Evolutionary conservation across 2,329 filamentous ascomycete species (phyloP), one percentile per base, ranked within the genome.

Genomic region (Xenosphaeropsis pyriputrescens): DNA sequence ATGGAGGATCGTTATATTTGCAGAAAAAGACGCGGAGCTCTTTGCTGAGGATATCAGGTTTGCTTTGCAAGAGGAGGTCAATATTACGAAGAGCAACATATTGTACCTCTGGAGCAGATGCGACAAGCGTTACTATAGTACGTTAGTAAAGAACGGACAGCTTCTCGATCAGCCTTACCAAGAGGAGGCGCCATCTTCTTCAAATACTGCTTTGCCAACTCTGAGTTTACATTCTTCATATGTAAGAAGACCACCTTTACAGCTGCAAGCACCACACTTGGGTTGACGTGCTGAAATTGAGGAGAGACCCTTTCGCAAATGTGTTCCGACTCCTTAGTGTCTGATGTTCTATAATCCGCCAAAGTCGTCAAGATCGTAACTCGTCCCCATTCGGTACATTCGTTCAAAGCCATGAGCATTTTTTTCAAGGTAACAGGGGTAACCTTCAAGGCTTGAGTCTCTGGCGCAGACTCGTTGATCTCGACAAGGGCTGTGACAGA

Each of bases 111-210:
- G 91, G 88, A 1, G 84, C 83, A 13, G 91, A 96, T 13, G 91
- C 93, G 32, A 98, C 85, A 39, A 98, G 75, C 1, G 91, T 98
- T 12, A 98, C 91, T 88, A 44, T 14, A 36, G 37, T 41, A 37
- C 30, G 32, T 47, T 41, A 54, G 43, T 15, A 12, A 14, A 36
- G 15, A 12, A 16, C 5, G 18, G 4, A 4, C 12, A 26, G 5
- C 8, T 26, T 26, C 22, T 9, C 12, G n/a, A 17, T n/a, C 6
- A 18, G 19, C 56, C 70, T 46, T 67, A 89, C 84, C 84, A 46
- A 96, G 63, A 7, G 91, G 91, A 45, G 91, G 91, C 1, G 91
- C 89, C 91, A 98, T 98, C 66, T 98, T 98, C 68, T 93, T 94
- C 36, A 93, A 67, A 56, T 96, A 96, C 44, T 83, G 85, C 50